Evolutionary conservation across 2,329 filamentous ascomycete genomes (phyloP).

Genomic region (Aspergillus cejpii): DNA sequence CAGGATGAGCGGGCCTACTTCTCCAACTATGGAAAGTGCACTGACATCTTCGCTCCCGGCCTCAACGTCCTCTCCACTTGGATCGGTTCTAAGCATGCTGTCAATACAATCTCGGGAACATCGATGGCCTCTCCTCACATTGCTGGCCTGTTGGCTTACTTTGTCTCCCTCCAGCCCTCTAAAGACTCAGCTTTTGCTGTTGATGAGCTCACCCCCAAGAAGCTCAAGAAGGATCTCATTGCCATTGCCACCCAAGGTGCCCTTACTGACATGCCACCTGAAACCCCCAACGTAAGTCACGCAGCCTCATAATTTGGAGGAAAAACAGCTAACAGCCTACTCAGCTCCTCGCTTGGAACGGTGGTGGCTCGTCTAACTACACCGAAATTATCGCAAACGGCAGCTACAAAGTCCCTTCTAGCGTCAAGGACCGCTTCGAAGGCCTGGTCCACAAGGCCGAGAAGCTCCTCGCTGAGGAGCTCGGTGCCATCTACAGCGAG

Average conservation of each 20-base stretch:
- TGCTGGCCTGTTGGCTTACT: conserved; percentile 92
- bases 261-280: conserved; percentile 72
- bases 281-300: conserved; percentile 69
- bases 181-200: conserved; percentile 87
- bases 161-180: conserved; percentile 89
- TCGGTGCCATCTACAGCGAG: conserved; percentile 45
- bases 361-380: conserved; percentile 90
- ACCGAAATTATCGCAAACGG: conserved; percentile 69
- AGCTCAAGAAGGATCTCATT: conserved; percentile 87
- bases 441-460: conserved; percentile 45
- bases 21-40: conserved; percentile 99
- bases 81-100: conserved; percentile 92
- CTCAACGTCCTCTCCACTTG: conserved; percentile 96
- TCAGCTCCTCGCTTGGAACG: conserved; percentile 91
- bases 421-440: conserved; percentile 36
- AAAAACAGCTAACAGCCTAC: conserved; percentile 20
- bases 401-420: conserved; percentile 53
- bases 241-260: conserved; percentile 70
- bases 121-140: conserved; percentile 99
- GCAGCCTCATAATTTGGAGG: not conserved
- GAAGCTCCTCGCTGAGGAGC: conserved; percentile 36
- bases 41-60: conserved; percentile 96
- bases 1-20: conserved; percentile 97
- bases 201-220: conserved; percentile 79
- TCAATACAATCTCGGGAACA: conserved; percentile 98